phyloP scores from a whole-genome alignment of 768 basidiomycete genomes.

The Rhizopogon vinicolor region DNA sequence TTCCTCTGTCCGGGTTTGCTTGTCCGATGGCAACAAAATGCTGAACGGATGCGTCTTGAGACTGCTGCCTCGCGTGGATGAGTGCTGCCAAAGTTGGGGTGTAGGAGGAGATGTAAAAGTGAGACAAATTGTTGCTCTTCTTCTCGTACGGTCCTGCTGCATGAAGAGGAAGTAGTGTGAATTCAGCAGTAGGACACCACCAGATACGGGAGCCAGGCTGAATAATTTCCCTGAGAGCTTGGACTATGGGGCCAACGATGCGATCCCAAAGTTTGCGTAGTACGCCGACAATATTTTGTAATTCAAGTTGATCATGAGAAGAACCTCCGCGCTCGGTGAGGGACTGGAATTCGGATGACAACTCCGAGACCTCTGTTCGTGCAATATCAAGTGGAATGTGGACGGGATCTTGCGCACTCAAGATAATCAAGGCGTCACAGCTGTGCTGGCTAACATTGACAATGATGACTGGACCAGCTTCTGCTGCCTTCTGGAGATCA shows the following conservation, averaged over 20 bases:
- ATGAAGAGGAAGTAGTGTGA: constrained; percentile 26
- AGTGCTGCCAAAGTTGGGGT: constrained; percentile 27
- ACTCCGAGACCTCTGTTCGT: neutral
- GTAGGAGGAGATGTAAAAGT: constrained; percentile 27
- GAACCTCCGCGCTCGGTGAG: constrained; percentile 3
- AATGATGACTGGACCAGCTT: constrained; percentile 13
- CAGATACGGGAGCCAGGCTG: constrained; percentile 20
- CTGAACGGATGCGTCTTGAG: neutral
- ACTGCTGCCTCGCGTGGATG: constrained; percentile 14
- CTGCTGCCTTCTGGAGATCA: constrained; percentile 5
- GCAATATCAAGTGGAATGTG: constrained; percentile 4
- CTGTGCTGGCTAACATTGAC: constrained; percentile 4
- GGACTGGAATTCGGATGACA: constrained; percentile 5
- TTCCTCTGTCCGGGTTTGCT: constrained; percentile 2
- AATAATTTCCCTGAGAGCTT: constrained; percentile 6
- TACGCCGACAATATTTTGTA: constrained; percentile 3
- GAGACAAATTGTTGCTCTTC: constrained; percentile 4
- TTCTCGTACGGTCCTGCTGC: constrained; percentile 25
- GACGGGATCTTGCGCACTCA: constrained; percentile 1
- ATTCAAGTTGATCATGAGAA: constrained; percentile 12
- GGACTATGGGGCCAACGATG: constrained; percentile 16
- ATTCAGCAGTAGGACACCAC: constrained; percentile 29
- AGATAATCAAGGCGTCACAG: constrained; percentile 14
- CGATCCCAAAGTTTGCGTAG: constrained; percentile 21
- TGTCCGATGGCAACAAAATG: constrained; percentile 15